Base-by-base conservation (phyloP, 2,329 filamentous ascomycete genomes). In the Beauveria caledonica region DNA sequence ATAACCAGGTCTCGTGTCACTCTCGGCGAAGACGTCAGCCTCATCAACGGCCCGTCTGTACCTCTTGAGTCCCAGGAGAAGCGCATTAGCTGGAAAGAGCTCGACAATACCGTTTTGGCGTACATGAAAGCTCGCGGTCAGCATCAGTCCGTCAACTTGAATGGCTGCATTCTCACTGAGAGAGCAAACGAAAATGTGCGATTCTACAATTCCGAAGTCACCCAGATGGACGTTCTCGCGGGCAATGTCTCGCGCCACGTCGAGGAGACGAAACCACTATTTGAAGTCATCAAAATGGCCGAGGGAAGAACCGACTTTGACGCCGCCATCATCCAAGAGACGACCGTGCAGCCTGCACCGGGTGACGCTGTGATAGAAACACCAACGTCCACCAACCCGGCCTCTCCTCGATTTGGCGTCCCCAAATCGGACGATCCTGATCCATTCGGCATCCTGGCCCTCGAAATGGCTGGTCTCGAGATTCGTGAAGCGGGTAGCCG, bases 391-490 rank as follows among this genome's bases (percentile, higher is more conserved):
- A 67, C 71, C 4, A 71, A 67, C 5, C 67, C 72, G 62, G 69
- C 61, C 65, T 72, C 69, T 60, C 80, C 70, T 52, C 76, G 77
- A 2, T 96, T 97, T 74, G 92, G 92, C 2, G 78, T 96, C 17
- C 92, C 91, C 1, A 86, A 87, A 64, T 75, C 78, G 3, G 85
- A 92, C 59, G 93, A 97, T 67, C 92, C 92, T 0, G 93, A 97
- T 71, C 93, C 93, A 0, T 97, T 90, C 69, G 93, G 93, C 25
- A 89, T 97, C 27, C 82, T 92, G 64, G 92, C 93, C 8, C 76
- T 97, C n/a, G 91, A 96, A 70, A 87, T 91, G 77, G 89, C 92
- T 63, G 93, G 93, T 2, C 77, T 97, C 60, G 90, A 93, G 67
- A 94, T 97, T 65, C 84, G 89, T 57, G 92, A 97, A 75, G 92